A percentile compares a stretch with the other conserved stretches of the same genome.
Conservation (phyloP, 805 yeast species). For the Torulaspora quercuum region DNA sequence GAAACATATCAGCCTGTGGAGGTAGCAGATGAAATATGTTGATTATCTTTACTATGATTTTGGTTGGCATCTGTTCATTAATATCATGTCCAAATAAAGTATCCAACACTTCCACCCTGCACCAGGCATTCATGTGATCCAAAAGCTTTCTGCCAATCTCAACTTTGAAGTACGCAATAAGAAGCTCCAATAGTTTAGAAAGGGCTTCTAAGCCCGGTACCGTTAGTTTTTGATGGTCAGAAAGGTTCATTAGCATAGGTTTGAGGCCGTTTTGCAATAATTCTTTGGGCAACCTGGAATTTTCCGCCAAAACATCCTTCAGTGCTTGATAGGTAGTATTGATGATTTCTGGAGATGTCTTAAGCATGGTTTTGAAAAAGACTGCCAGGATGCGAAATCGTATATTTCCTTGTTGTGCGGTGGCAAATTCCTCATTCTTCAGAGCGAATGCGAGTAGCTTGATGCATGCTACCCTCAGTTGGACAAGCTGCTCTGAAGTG, state of each 20-base stretch:
- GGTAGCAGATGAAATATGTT: conserved; percentile 91
- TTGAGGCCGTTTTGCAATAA: conserved; percentile 89
- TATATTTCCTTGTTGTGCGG: conserved; percentile 70
- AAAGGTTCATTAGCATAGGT: conserved; percentile 91
- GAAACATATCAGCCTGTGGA: conserved; percentile 83
- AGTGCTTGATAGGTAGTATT: conserved; percentile 92
- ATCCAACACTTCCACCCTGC: conserved; percentile 74
- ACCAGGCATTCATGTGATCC: conserved; percentile 95
- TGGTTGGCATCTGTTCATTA: conserved; percentile 74
- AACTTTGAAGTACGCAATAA: conserved; percentile 91
- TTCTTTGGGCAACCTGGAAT: conserved; percentile 88
- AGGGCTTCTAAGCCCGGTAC: conserved; percentile 89
- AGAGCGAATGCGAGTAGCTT: conserved; percentile 76
- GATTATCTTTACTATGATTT: conserved; percentile 83
- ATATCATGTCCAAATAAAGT: conserved; percentile 77
- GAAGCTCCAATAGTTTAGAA: conserved; percentile 76
- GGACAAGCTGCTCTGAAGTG: conserved; percentile 83
- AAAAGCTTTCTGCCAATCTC: conserved; percentile 91
- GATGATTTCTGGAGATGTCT: conserved; percentile 79
- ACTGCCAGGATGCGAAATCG: conserved; percentile 86
- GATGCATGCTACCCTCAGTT: conserved; percentile 86
- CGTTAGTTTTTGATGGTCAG: conserved; percentile 88
- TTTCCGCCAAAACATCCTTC: conserved; percentile 76
- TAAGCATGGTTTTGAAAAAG: conserved; percentile 87
- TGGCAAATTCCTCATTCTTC: conserved; percentile 76